Base-by-base conservation (phyloP, 2,329 filamentous ascomycete genomes). In the Xylariaceae sp. region DNA sequence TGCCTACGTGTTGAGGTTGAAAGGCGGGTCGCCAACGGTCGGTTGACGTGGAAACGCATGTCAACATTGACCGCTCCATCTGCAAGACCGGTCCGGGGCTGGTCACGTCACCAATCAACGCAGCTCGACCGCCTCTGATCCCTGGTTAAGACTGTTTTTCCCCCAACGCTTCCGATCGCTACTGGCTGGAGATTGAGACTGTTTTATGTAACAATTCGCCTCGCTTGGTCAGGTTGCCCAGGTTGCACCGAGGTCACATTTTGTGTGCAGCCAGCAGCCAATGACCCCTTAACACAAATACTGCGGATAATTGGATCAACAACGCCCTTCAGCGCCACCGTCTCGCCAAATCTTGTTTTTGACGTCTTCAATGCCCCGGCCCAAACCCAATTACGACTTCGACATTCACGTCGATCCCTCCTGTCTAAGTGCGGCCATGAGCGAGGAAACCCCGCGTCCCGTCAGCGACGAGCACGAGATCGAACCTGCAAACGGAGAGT, bases 391-490 rank as follows among this genome's bases (percentile, higher is more conserved):
- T 39, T 45, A 57, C 44, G 60, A 70, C 43, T 69, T 72, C 40
- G 52, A 67, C 7, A 70, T 67, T 43, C 64, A 66, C 57, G 56
- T 67, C 47, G 67, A 72, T 47, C 50, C 52, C 27, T 68, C 63
- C 34, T 68, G 63, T 45, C 29, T 63, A 35, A 62, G 53, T 47
- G 56, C 56, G 26, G 55, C 57, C 36, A 64, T 64, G 56, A 57
- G 63, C 45, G 59, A 66, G 38, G 48, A 55, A 19, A 44, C 37
- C 24, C 33, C 33, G n/a, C 31, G 42, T 13, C 27, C 22, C n/a
- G 24, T 23, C 18, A 46, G 44, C 35, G 43, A 50, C 11, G 41
- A 33, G 16, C 41, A 45, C 26, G 39, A 43, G 34, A 37, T 28
- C 30, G 35, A 47, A 44, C 38, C 49, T 13, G 32, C 42, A 3